Evolutionary conservation across 352 stramenopile species (phyloP).

Genomic region (Phytophthora meadii): DNA sequence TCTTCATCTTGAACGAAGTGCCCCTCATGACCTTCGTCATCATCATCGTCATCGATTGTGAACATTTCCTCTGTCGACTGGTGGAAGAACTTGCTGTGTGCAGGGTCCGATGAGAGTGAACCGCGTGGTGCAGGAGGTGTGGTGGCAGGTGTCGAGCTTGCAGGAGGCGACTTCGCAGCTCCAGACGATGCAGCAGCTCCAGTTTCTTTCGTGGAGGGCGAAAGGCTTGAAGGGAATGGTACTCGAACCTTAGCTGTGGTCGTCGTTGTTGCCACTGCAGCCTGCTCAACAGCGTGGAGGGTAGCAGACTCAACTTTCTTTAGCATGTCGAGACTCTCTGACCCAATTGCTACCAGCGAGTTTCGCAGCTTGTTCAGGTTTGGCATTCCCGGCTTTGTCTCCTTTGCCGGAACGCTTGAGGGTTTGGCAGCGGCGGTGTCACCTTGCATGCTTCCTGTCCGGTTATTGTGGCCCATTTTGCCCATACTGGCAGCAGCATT

Average conservation of each 20-base stretch:
- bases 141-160: conserved; percentile 1
- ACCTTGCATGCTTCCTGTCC: conserved; percentile 30
- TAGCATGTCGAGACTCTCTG: conserved; percentile 77
- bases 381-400: conserved; percentile 35
- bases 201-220: conserved; percentile 30
- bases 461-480: conserved; percentile 35
- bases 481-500: conserved; percentile 34
- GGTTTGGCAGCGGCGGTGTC: conserved; percentile 9
- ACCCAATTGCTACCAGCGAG: conserved; percentile 70
- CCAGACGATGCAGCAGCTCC: conserved; percentile 8
- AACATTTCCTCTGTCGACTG: conserved; percentile 81
- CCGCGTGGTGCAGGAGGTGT: conserved; percentile 28
- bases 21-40: conserved; percentile 60
- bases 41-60: conserved; percentile 83
- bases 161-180: conserved; percentile 11
- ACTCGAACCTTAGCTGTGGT: conserved; percentile 56
- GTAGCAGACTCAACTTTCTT: conserved; percentile 76
- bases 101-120: conserved; percentile 33
- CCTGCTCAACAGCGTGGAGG: conserved; percentile 39
- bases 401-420: conserved; percentile 10
- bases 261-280: conserved; percentile 28
- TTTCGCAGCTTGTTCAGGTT: conserved; percentile 65
- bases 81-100: conserved; percentile 53
- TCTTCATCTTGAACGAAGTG: conserved; percentile 37
- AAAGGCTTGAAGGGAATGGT: conserved; percentile 37